These are phyloP conservation scores for Pelargonium myrrhifolium DNA, from an alignment of 441 rosid genomes.

Conservation along the genomic window DNA sequence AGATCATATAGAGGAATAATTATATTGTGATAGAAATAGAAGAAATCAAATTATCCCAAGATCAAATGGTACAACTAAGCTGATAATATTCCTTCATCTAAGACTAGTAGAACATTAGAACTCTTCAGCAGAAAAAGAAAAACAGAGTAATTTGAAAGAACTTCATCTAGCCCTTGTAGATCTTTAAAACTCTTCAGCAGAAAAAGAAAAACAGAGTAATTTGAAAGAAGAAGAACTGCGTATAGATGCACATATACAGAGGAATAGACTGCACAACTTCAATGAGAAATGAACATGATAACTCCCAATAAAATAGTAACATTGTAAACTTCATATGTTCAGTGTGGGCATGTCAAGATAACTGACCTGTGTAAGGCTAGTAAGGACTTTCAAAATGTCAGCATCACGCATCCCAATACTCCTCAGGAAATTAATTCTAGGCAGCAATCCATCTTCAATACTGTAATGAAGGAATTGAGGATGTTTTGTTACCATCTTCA, in stretches of 20 bases:
- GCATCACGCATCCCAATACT: constrained; percentile 76
- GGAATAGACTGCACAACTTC: neutral
- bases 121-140: constrained; percentile 2
- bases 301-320: neutral
- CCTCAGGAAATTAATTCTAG: constrained; percentile 83
- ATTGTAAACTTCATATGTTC: constrained; percentile 1
- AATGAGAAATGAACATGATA: neutral
- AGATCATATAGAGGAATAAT: neutral
- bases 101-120: neutral
- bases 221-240: neutral
- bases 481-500: constrained; percentile 90
- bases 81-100: constrained; percentile 1
- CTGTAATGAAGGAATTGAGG: constrained; percentile 95
- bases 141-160: neutral
- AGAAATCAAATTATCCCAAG: constrained; percentile 2
- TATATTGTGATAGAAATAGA: neutral
- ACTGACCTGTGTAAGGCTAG: constrained; percentile 83
- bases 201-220: neutral
- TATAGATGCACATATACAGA: neutral
- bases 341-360: constrained; percentile 8
- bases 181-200: neutral
- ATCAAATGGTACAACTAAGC: neutral
- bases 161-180: neutral
- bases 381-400: constrained; percentile 86
- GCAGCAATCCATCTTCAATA: constrained; percentile 78